Percentiles rank a stretch among this genome's conserved stretches.
These are phyloP conservation scores for Anastatica hierochuntica DNA, from an alignment of 345 rosid species.

Conservation along the genomic window DNA sequence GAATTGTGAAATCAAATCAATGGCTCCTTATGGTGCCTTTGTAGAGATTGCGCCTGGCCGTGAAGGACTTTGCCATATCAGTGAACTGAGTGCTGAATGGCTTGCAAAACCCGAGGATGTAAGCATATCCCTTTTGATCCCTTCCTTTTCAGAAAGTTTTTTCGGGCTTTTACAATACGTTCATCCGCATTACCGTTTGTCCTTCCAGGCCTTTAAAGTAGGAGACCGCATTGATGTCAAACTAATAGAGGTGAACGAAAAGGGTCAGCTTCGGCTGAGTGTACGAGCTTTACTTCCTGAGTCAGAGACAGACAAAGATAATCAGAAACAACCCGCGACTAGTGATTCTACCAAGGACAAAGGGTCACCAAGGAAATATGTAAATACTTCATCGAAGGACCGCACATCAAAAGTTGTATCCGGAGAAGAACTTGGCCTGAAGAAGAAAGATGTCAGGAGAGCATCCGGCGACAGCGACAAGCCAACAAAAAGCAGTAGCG, in stretches of 20 bases:
- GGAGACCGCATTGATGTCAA: constrained; percentile 93
- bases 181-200: not conserved
- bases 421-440: constrained; percentile 32
- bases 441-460: constrained; percentile 54
- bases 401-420: constrained; percentile 32
- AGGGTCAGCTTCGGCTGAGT: constrained; percentile 96
- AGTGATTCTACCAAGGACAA: constrained; percentile 31
- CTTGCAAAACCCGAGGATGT: constrained; percentile 98
- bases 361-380: constrained; percentile 27
- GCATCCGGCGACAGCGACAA: constrained; percentile 30
- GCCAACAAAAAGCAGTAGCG: constrained; percentile 34
- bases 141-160: no score
- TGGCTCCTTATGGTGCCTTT: constrained; percentile 87
- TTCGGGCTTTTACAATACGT: not conserved
- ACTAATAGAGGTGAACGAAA: constrained; percentile 86
- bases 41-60: constrained; percentile 96
- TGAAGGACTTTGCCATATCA: constrained; percentile 98
- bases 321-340: constrained; percentile 26
- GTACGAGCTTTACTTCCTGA: constrained; percentile 79
- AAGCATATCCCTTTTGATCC: constrained; percentile 21
- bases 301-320: constrained; percentile 32
- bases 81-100: constrained; percentile 80
- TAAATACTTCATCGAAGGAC: constrained; percentile 25
- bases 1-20: constrained; percentile 83
- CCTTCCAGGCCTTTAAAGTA: constrained; percentile 62